Evolutionary conservation across 1,284 basidiomycete genomes (phyloP).

Genomic region (Coniferiporia weirii): DNA sequence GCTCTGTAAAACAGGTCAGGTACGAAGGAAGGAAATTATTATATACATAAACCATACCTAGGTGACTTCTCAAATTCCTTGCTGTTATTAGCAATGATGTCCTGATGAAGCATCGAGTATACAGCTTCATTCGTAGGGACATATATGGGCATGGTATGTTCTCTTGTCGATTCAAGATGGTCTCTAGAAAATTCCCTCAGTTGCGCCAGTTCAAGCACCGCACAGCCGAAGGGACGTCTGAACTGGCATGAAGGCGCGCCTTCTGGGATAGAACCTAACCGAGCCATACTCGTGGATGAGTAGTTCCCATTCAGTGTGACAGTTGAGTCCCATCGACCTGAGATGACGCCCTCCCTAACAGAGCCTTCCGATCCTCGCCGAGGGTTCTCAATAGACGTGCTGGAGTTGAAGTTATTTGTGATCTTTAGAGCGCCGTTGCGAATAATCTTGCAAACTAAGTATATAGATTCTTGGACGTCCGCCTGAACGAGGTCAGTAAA

Average conservation of each 20-base stretch:
- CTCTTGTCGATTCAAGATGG: constrained; percentile 54
- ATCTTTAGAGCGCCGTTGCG: constrained; percentile 85
- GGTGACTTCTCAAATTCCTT: constrained; percentile 84
- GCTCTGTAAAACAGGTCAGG: constrained; percentile 45
- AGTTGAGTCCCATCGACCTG: constrained; percentile 21
- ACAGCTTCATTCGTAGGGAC: constrained; percentile 78
- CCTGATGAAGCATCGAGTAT: constrained; percentile 93
- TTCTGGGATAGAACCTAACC: constrained; percentile 11
- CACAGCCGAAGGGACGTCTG: constrained; percentile 90
- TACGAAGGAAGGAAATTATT: not conserved
- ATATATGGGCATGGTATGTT: constrained; percentile 88
- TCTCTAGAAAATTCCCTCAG: constrained; percentile 65
- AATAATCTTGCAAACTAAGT: constrained; percentile 87
- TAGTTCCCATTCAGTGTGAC: constrained; percentile 24
- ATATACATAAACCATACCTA: constrained; percentile 46
- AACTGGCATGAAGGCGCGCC: constrained; percentile 34
- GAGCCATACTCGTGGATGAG: constrained; percentile 24
- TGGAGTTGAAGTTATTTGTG: constrained; percentile 48
- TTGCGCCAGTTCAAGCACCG: constrained; percentile 82
- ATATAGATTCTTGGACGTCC: constrained; percentile 82
- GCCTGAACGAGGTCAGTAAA: constrained; percentile 85
- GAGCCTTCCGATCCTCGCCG: constrained; percentile 52
- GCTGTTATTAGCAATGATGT: constrained; percentile 78
- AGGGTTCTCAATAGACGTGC: constrained; percentile 38
- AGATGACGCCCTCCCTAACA: constrained; percentile 25